Conservation (phyloP, 2,329 filamentous ascomycete species). For the Cercospora sojina region DNA sequence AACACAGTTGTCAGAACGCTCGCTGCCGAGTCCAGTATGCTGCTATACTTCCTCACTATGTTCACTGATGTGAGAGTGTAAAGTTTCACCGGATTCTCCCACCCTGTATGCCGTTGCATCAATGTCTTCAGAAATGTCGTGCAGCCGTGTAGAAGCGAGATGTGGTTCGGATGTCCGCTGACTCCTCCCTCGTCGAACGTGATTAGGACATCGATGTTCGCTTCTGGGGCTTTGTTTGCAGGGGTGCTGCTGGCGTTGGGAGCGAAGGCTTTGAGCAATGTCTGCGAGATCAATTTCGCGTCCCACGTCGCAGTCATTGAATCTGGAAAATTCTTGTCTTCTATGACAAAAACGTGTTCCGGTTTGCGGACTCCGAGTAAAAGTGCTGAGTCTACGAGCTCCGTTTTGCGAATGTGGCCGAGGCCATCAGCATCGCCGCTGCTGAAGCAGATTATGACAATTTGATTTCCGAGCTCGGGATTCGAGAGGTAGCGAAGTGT, state of each 20-base stretch:
- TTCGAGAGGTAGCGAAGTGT: conserved; percentile 79
- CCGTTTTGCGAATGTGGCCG: conserved; percentile 76
- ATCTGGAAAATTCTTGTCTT: conserved; percentile 79
- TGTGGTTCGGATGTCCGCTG: conserved; percentile 90
- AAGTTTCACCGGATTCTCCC: conserved; percentile 71
- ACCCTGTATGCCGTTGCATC: conserved; percentile 62
- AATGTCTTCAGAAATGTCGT: conserved; percentile 67
- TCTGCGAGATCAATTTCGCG: conserved; percentile 63
- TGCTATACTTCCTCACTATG: conserved; percentile 76
- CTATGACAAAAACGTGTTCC: conserved; percentile 82
- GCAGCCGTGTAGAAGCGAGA: conserved; percentile 81
- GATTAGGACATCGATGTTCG: conserved; percentile 74
- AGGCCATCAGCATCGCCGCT: conserved; percentile 88
- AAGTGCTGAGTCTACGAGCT: conserved; percentile 77
- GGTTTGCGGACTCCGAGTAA: conserved; percentile 70
- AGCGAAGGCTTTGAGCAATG: conserved; percentile 72
- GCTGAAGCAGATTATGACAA: conserved; percentile 91
- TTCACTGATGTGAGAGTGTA: conserved; percentile 78
- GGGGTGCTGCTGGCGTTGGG: conserved; percentile 56
- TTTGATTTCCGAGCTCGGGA: conserved; percentile 78
- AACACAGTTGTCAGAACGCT: conserved; percentile 63
- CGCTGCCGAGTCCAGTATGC: conserved; percentile 70
- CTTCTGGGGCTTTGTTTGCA: conserved; percentile 47
- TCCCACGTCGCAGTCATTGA: conserved; percentile 83
- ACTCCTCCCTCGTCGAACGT: conserved; percentile 86